Percentiles rank a stretch among this genome's conserved stretches.
Evolutionary conservation across 2,329 filamentous ascomycete genomes (phyloP).

Genomic region (Nothophoma quercina): DNA sequence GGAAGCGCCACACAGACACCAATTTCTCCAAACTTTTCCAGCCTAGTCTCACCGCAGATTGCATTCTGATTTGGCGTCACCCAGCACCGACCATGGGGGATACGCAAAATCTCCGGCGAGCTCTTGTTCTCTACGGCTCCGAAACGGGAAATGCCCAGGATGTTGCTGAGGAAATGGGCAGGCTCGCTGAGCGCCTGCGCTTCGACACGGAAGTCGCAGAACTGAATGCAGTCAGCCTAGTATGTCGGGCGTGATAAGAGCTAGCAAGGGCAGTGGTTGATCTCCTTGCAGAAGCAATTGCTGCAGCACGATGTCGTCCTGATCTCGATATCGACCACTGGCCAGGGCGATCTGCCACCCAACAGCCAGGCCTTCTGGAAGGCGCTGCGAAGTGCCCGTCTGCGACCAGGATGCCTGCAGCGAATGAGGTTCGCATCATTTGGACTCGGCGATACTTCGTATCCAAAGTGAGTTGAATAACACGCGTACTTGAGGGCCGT

Average conservation of each 20-base stretch:
- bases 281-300: conserved; percentile 50
- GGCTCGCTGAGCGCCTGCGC: conserved; percentile 76
- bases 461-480: conserved; percentile 74
- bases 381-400: conserved; percentile 77
- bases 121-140: conserved; percentile 86
- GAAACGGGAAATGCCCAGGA: conserved; percentile 96
- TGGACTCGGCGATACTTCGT: conserved; percentile 93
- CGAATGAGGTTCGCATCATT: conserved; percentile 81
- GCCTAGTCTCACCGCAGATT: conserved; percentile 31
- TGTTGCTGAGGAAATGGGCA: conserved; percentile 82
- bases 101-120: conserved; percentile 50
- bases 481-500: neutral
- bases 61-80: conserved; percentile 16
- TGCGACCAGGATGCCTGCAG: conserved; percentile 73
- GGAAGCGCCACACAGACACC: conserved; percentile 28
- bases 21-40: conserved; percentile 19
- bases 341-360: conserved; percentile 89
- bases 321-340: conserved; percentile 89
- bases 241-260: conserved; percentile 56
- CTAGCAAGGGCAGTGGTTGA: conserved; percentile 8
- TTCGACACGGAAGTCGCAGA: conserved; percentile 79
- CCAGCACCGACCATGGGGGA: conserved; percentile 29
- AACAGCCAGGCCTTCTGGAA: conserved; percentile 88
- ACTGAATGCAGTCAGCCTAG: conserved; percentile 77
- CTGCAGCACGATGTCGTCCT: conserved; percentile 66